These are phyloP conservation scores for Spathaspora girioi DNA, from an alignment of 805 yeast genomes.

Conservation along the genomic window DNA sequence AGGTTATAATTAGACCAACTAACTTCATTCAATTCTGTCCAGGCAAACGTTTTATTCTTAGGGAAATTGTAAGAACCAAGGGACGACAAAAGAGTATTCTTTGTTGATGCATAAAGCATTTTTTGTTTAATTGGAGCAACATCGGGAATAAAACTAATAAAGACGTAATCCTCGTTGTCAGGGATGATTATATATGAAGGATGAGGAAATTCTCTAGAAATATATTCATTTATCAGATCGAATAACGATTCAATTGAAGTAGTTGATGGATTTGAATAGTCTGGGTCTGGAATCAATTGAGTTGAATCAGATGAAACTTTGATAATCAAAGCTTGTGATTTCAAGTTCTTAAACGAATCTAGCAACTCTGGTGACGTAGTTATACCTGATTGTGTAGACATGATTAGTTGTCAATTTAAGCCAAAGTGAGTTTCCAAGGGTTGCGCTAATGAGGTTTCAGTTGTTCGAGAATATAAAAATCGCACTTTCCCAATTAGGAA, in stretches of 20 bases:
- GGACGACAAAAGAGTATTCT: slow-evolving; percentile 68
- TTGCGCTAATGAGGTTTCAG: not conserved
- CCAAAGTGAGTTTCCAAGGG: not conserved
- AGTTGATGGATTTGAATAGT: slow-evolving; percentile 12
- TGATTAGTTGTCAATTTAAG: slow-evolving; percentile 6
- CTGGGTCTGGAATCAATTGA: slow-evolving; percentile 26
- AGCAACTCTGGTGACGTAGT: slow-evolving; percentile 30
- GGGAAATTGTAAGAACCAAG: slow-evolving; percentile 61
- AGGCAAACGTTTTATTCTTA: slow-evolving; percentile 36
- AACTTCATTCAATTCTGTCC: slow-evolving; percentile 57
- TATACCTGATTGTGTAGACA: slow-evolving; percentile 46
- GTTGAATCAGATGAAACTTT: slow-evolving; percentile 32
- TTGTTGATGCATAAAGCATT: slow-evolving; percentile 93
- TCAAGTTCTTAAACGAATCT: slow-evolving; percentile 20
- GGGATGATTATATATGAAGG: slow-evolving; percentile 34
- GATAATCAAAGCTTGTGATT: slow-evolving; percentile 22
- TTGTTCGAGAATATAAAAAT: not conserved
- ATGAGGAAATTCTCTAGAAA: slow-evolving; percentile 25
- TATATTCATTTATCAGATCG: slow-evolving; percentile 16
- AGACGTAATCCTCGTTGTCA: slow-evolving; percentile 30
- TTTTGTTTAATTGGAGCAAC: slow-evolving; percentile 74
- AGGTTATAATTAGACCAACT: slow-evolving; percentile 43
- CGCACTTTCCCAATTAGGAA: not conserved
- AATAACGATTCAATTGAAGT: slow-evolving; percentile 12
- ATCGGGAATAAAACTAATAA: slow-evolving; percentile 87